phyloP scores from a whole-genome alignment of 2,329 filamentous ascomycete genomes.

The Colletotrichum cordylinicola region DNA sequence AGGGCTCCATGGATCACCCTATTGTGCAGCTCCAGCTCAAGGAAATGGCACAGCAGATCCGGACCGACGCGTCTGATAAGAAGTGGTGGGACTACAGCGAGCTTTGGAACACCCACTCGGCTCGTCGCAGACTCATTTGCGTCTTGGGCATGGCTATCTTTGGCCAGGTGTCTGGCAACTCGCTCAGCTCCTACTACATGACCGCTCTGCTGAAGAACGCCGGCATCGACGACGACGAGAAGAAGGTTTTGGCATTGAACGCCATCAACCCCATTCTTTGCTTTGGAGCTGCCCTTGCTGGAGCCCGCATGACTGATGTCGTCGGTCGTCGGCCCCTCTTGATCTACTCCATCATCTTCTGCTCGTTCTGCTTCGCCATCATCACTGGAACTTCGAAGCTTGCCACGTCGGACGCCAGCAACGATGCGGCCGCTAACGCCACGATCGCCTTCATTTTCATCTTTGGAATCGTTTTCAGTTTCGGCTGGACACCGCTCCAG shows the following conservation, averaged over 20 bases:
- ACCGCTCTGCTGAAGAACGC: constrained; percentile 48
- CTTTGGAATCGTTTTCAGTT: constrained; percentile 56
- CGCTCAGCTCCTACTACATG: constrained; percentile 51
- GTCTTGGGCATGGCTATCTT: constrained; percentile 58
- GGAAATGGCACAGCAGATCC: constrained; percentile 52
- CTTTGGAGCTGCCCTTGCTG: constrained; percentile 54
- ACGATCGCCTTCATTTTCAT: constrained; percentile 59
- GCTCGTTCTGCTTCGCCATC: constrained; percentile 52
- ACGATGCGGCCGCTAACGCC: constrained; percentile 43
- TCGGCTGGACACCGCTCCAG: constrained; percentile 57
- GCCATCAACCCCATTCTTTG: constrained; percentile 60
- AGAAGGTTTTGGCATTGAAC: constrained; percentile 55
- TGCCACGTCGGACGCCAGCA: constrained; percentile 38
- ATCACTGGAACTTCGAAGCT: constrained; percentile 54
- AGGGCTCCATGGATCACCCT: constrained; percentile 53
- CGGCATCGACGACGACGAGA: constrained; percentile 53
- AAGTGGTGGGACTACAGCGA: constrained; percentile 62
- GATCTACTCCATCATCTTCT: constrained; percentile 51
- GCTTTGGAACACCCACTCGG: constrained; percentile 53
- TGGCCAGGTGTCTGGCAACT: constrained; percentile 58
- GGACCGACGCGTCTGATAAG: constrained; percentile 57
- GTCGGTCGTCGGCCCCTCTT: constrained; percentile 63
- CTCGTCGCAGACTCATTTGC: constrained; percentile 54
- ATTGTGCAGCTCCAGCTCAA: constrained; percentile 58
- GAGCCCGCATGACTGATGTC: constrained; percentile 61